Percentiles rank a stretch among this genome's conserved stretches.
Conservation (phyloP, 2,329 filamentous ascomycete species). For the Aspergillus nomiae region DNA sequence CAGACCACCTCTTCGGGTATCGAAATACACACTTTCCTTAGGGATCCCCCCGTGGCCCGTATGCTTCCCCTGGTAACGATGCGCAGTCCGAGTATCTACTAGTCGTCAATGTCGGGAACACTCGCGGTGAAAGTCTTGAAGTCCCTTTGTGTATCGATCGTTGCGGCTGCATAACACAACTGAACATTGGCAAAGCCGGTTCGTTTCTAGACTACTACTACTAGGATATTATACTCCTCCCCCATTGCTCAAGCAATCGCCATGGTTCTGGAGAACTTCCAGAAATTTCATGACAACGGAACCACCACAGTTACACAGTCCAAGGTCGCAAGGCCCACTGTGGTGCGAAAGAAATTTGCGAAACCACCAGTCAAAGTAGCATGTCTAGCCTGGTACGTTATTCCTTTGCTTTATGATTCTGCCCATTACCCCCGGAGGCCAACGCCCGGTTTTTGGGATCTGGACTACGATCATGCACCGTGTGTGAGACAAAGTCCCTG, state of each 20-base stretch:
- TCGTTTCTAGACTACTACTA: neutral
- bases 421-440: neutral
- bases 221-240: neutral
- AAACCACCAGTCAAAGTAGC: conserved; percentile 50
- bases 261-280: conserved; percentile 27
- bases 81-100: conserved; percentile 11
- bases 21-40: conserved; percentile 10
- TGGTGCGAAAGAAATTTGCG: conserved; percentile 46
- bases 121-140: neutral
- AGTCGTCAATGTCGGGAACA: conserved; percentile 5
- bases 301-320: conserved; percentile 25
- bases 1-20: conserved; percentile 27
- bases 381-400: conserved; percentile 45
- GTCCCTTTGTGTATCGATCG: conserved; percentile 1
- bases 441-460: neutral
- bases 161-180: conserved; percentile 13
- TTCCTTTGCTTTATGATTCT: neutral
- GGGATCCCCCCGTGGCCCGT: neutral
- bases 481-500: conserved; percentile 2
- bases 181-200: neutral
- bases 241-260: conserved; percentile 7
- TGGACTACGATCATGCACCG: neutral
- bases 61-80: conserved; percentile 12
- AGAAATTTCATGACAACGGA: conserved; percentile 16
- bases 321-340: conserved; percentile 30